Evolutionary conservation across 2,329 filamentous ascomycete genomes (phyloP).

Genomic region (Aspergillus niger): DNA sequence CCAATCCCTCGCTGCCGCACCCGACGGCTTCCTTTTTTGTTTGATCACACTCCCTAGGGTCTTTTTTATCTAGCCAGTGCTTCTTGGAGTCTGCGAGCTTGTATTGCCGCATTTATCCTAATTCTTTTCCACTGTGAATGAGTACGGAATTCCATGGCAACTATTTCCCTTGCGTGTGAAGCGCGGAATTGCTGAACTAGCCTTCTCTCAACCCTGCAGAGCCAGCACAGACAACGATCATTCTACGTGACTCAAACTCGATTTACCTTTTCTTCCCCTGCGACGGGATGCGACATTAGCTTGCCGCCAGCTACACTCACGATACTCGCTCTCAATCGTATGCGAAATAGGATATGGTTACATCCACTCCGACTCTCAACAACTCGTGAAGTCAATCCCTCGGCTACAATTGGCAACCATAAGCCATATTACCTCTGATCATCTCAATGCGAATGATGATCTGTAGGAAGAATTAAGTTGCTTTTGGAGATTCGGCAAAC

Average conservation of each 20-base stretch:
- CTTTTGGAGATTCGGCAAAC: neutral
- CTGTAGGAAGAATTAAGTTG: neutral
- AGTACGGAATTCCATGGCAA: neutral
- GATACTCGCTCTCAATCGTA: neutral
- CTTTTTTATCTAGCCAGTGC: neutral
- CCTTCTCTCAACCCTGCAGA: neutral
- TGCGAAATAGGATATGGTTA: neutral
- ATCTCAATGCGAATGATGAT: conserved; percentile 1
- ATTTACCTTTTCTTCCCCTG: neutral
- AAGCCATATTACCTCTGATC: too few species aligned
- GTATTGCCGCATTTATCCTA: neutral
- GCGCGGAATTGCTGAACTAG: neutral
- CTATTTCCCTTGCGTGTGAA: neutral
- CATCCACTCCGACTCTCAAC: neutral
- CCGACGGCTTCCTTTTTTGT: neutral
- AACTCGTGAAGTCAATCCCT: neutral
- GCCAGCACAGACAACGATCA: neutral
- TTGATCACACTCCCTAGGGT: neutral
- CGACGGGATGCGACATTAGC: neutral
- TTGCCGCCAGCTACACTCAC: neutral
- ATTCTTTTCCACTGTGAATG: neutral
- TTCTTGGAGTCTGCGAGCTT: neutral
- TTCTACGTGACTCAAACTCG: neutral
- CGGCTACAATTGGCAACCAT: neutral
- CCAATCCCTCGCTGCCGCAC: conserved; percentile 2